Percentiles rank a stretch among this genome's conserved stretches.
These are phyloP conservation scores for Sclerotinia borealis DNA, from an alignment of 2,329 filamentous ascomycete genomes.

Conservation along the genomic window DNA sequence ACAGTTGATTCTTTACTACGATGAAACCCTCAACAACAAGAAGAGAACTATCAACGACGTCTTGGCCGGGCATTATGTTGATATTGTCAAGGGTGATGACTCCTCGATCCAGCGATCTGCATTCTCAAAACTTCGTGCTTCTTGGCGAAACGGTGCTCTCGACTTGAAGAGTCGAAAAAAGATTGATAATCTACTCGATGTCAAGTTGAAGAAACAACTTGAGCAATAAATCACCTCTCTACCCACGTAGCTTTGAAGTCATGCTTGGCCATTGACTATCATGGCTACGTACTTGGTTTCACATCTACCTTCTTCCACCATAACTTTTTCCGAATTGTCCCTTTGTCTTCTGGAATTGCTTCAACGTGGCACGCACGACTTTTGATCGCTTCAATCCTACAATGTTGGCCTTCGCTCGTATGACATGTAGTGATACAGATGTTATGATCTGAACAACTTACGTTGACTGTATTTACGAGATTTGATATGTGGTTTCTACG, in stretches of 20 bases:
- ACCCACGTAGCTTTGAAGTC: slow-evolving; percentile 7
- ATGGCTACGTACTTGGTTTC: neutral
- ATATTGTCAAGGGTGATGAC: slow-evolving; percentile 45
- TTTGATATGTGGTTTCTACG: slow-evolving; percentile 26
- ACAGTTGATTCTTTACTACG: slow-evolving; percentile 61
- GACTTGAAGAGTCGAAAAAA: slow-evolving; percentile 52
- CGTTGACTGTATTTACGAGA: slow-evolving; percentile 31
- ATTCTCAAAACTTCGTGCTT: slow-evolving; percentile 45
- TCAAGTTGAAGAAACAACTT: slow-evolving; percentile 45
- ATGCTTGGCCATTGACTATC: slow-evolving; percentile 5
- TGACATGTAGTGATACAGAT: slow-evolving; percentile 12
- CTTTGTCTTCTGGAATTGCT: slow-evolving; percentile 2
- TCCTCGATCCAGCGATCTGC: slow-evolving; percentile 37
- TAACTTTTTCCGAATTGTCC: neutral
- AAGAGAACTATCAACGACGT: slow-evolving; percentile 43
- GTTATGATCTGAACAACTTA: slow-evolving; percentile 18
- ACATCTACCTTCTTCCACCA: neutral
- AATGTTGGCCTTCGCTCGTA: slow-evolving; percentile 9
- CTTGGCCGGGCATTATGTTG: slow-evolving; percentile 49
- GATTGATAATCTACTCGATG: slow-evolving; percentile 46
- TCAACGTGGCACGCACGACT: neutral
- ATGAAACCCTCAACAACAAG: slow-evolving; percentile 46
- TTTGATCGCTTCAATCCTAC: slow-evolving; percentile 6
- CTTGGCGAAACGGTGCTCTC: slow-evolving; percentile 48
- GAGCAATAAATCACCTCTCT: slow-evolving; percentile 32